phyloP scores from a whole-genome alignment of 2,329 filamentous ascomycete species.

The Epicoccum nigrum region DNA sequence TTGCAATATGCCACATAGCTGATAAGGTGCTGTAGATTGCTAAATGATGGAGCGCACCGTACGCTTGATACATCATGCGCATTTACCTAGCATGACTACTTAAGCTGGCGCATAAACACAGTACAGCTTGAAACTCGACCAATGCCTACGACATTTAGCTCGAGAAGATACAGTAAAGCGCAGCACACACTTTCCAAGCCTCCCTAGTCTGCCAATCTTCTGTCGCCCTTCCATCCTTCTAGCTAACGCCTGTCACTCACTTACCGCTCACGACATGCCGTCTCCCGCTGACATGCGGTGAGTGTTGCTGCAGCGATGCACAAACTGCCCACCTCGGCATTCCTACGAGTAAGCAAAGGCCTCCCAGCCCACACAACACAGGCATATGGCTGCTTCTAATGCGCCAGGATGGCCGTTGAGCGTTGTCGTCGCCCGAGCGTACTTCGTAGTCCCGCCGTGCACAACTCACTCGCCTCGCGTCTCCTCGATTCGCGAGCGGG shows the following conservation, averaged over 20 bases:
- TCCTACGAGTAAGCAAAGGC: background rate
- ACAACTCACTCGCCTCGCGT: background rate
- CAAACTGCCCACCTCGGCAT: background rate
- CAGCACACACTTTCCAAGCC: background rate
- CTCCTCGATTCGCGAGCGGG: too few relatives aligned
- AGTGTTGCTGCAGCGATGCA: slow-evolving; percentile 17
- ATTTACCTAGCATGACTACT: too few relatives aligned
- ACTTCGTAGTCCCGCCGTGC: background rate
- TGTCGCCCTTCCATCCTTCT: background rate
- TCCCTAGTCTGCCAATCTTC: background rate
- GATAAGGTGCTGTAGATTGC: too few relatives aligned
- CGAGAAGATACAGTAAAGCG: background rate
- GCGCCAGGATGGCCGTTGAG: slow-evolving; percentile 1
- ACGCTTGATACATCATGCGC: too few relatives aligned
- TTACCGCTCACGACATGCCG: background rate
- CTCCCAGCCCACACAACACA: background rate
- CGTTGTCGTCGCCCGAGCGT: background rate
- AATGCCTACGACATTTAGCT: background rate
- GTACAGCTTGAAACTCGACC: background rate
- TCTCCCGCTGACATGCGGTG: slow-evolving; percentile 5
- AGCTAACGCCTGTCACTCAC: background rate
- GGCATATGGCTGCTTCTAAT: background rate
- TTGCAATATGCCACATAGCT: too few relatives aligned
- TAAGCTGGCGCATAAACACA: too few relatives aligned
- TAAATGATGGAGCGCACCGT: too few relatives aligned